These are phyloP conservation scores for Vicia faba DNA, from an alignment of 306 rosid genomes.

Conservation along the genomic window DNA sequence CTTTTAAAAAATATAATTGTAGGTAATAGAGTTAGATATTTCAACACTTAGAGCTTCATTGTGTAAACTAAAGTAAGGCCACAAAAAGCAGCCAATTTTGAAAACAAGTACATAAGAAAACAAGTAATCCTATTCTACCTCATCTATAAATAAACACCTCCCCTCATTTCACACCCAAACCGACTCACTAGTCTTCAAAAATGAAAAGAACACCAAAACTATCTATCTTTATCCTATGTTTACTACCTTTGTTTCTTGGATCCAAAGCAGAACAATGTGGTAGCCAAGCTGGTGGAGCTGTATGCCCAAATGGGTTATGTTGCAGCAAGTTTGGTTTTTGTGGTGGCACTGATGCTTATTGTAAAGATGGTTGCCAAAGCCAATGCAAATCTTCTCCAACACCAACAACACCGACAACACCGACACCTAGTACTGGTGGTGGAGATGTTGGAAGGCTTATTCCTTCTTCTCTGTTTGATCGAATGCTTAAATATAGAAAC, in stretches of 20 bases:
- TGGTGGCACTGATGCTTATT: slow-evolving; percentile 39
- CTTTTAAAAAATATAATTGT: too few relatives aligned
- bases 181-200: not conserved
- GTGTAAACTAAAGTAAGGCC: not conserved
- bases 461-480: slow-evolving; percentile 35
- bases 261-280: slow-evolving; percentile 55
- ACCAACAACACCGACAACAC: not conserved
- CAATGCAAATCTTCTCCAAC: slow-evolving; percentile 38
- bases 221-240: not conserved
- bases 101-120: not conserved
- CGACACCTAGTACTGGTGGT: slow-evolving; percentile 26
- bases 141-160: slow-evolving; percentile 31
- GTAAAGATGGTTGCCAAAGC: slow-evolving; percentile 50
- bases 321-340: slow-evolving; percentile 58
- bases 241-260: not conserved
- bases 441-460: slow-evolving; percentile 43
- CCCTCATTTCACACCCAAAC: not conserved
- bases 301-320: slow-evolving; percentile 49
- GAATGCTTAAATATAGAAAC: slow-evolving; percentile 57
- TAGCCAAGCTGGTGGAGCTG: slow-evolving; percentile 48
- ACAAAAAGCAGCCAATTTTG: slow-evolving; percentile 15
- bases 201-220: slow-evolving; percentile 33
- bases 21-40: too few relatives aligned
- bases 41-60: not conserved
- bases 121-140: not conserved